Conservation (phyloP, 306 rosid genomes). For the Vicia sativa region DNA sequence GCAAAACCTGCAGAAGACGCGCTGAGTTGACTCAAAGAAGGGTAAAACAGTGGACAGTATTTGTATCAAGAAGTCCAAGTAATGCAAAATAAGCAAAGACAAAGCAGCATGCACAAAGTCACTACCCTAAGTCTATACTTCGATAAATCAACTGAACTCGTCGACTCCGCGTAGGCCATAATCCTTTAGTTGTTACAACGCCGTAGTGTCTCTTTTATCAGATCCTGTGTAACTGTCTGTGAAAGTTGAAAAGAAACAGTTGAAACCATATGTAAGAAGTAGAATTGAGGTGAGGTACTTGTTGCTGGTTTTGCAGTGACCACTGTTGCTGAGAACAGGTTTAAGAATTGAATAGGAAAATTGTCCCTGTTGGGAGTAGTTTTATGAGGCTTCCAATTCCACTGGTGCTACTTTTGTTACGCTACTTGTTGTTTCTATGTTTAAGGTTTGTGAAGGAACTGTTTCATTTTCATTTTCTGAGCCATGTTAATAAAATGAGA, state of each 20-base stretch:
- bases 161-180: constrained; percentile 61
- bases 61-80: constrained; percentile 57
- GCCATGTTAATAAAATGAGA: neutral
- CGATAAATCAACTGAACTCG: constrained; percentile 44
- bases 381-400: constrained; percentile 62
- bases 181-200: constrained; percentile 53
- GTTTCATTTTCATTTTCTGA: neutral
- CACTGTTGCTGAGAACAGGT: constrained; percentile 65
- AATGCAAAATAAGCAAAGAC: constrained; percentile 53
- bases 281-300: constrained; percentile 50
- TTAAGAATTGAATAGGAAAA: constrained; percentile 69
- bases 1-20: constrained; percentile 55
- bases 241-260: constrained; percentile 67
- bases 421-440: constrained; percentile 11
- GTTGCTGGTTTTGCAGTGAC: constrained; percentile 55
- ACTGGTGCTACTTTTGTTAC: neutral
- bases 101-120: constrained; percentile 75
- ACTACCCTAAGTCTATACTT: constrained; percentile 50
- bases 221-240: constrained; percentile 68
- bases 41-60: constrained; percentile 68
- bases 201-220: constrained; percentile 61
- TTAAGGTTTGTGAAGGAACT: neutral
- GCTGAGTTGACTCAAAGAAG: constrained; percentile 50
- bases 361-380: constrained; percentile 84
- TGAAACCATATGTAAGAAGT: constrained; percentile 49